Evolutionary conservation across 495 filamentous ascomycete genomes (phyloP).

Genomic region (Penicillium daleae): DNA sequence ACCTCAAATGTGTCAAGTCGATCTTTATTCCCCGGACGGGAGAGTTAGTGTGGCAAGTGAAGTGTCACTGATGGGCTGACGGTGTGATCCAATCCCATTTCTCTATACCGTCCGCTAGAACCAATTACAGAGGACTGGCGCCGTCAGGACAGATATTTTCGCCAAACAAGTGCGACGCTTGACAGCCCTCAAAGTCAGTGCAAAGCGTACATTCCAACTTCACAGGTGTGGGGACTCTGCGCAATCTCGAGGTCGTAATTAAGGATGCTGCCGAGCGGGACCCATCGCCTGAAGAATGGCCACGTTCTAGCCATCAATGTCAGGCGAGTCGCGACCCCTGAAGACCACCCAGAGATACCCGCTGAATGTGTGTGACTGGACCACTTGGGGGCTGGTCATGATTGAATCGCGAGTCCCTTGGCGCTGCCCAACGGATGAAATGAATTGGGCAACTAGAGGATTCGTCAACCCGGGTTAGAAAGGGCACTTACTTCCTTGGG

Average conservation of each 20-base stretch:
- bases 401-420: conserved; percentile 22
- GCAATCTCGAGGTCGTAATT: conserved; percentile 15
- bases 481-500: conserved; percentile 37
- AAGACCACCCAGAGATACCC: conserved; percentile 54
- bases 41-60: conserved; percentile 18
- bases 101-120: neutral
- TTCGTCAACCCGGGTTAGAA: conserved; percentile 21
- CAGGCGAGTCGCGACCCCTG: conserved; percentile 68
- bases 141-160: conserved; percentile 18
- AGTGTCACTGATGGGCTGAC: neutral
- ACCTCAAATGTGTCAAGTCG: conserved; percentile 5
- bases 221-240: conserved; percentile 17
- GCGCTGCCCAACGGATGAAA: conserved; percentile 20
- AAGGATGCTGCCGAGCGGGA: conserved; percentile 49
- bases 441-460: conserved; percentile 23
- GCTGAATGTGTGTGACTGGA: conserved; percentile 47
- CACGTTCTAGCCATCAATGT: conserved; percentile 67
- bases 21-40: conserved; percentile 21
- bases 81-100: neutral
- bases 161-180: conserved; percentile 21
- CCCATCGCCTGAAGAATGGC: conserved; percentile 47
- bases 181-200: conserved; percentile 16
- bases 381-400: conserved; percentile 23
- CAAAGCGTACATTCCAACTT: conserved; percentile 31
- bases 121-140: conserved; percentile 18